phyloP scores from a whole-genome alignment of 2,329 filamentous ascomycete species.

The Diaporthe longicolla region DNA sequence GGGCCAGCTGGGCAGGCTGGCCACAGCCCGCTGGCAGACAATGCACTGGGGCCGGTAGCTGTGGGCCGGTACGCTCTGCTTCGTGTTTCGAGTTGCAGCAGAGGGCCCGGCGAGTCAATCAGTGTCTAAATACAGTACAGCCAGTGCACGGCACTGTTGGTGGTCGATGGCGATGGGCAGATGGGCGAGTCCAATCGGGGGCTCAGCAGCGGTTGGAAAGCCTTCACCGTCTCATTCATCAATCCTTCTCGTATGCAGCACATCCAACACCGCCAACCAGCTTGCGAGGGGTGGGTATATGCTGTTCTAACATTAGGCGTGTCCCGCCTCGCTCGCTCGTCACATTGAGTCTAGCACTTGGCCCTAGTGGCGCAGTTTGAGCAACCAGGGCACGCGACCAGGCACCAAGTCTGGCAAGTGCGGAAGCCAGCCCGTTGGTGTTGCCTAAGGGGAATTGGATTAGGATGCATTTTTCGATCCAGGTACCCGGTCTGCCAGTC shows the following conservation, averaged over 20 bases:
- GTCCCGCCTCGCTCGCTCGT: conserved; percentile 7
- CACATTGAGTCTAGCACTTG: conserved; percentile 9
- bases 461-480: conserved; percentile 19
- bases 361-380: conserved; percentile 24
- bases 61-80: conserved; percentile 4
- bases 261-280: not conserved
- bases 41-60: conserved; percentile 17
- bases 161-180: not conserved
- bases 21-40: conserved; percentile 5
- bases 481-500: not conserved
- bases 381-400: conserved; percentile 10
- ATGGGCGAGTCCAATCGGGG: not conserved
- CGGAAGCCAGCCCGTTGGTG: conserved; percentile 18
- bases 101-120: conserved; percentile 24
- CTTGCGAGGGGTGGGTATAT: conserved; percentile 2
- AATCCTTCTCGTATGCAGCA: conserved; percentile 30
- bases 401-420: conserved; percentile 20
- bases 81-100: conserved; percentile 28
- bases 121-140: conserved; percentile 17
- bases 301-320: not conserved
- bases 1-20: conserved; percentile 1
- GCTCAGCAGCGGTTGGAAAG: conserved; percentile 19
- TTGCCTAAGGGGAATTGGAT: not conserved
- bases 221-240: conserved; percentile 19
- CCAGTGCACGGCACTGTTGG: conserved; percentile 18